Base-by-base conservation (phyloP, 2,329 filamentous ascomycete species). In the Amauroascus niger region DNA sequence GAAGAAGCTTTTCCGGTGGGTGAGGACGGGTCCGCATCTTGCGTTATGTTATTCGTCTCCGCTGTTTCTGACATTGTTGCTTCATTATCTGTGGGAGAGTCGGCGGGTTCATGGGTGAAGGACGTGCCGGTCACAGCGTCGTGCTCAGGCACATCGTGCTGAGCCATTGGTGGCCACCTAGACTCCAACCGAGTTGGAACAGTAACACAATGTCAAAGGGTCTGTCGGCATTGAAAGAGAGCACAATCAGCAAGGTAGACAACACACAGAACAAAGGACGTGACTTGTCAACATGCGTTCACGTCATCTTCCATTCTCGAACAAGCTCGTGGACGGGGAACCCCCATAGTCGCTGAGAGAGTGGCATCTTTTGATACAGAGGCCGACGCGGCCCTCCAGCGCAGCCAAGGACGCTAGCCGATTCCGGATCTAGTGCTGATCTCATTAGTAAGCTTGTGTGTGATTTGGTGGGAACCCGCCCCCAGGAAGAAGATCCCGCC, bases 111-210 rank as follows among this genome's bases (percentile, higher is more conserved):
- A 24, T 52, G 40, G 22, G 48, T 16, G 30, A 32, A 41, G 45
- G 46, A 40, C 39, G 24, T 40, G 33, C 49, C 49, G 30, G 40
- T 35, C 30, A 52, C 51, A 24, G 52, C 26, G 16, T 57, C 50
- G 26, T 41, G 37, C 47, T 50, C 35, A 46, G 43, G 44, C 52
- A 35, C 55, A 43, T 54, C 55, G 45, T 39, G 16, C 49, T 57
- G 49, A 50, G 56, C 56, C 56, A 57, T 57, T 55, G 56, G 40
- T 35, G 53, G 32, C 35, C n/a, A n/a, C n/a, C n/a, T 39, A 40
- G 40, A 35, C 49, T 41, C 44, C 44, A 37, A 47, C 46, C 33
- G 30, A 26, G 39, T 22, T 37, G n/a, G 44, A 30, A 28, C 39
- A 48, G 26, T 18, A 40, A n/a, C 8, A 39, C 41, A 30, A 45